Conservation (phyloP, 768 basidiomycete genomes). For the Mycena epipterygia region DNA sequence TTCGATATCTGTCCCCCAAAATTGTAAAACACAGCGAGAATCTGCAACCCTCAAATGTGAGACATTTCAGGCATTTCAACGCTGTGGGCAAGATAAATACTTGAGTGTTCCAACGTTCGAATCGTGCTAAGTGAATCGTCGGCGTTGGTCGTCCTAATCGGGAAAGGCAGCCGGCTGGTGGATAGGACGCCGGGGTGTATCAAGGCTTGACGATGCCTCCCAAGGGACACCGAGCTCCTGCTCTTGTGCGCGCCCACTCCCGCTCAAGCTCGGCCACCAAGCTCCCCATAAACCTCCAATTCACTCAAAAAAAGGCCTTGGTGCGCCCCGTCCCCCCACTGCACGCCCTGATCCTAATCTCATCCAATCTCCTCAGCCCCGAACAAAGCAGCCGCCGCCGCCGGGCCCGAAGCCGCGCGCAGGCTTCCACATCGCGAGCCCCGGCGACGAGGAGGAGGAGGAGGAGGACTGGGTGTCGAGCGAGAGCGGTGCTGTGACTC, state of each 20-base stretch:
- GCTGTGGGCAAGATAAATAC: too few relatives aligned
- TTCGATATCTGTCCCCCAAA: too few relatives aligned
- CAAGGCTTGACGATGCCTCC: constrained; percentile 3
- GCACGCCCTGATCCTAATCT: constrained; percentile 26
- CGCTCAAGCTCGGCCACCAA: constrained; percentile 75
- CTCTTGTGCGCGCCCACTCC: constrained; percentile 71
- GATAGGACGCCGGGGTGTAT: too few relatives aligned
- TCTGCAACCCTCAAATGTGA: too few relatives aligned
- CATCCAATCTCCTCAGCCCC: constrained; percentile 41
- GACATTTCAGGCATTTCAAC: too few relatives aligned
- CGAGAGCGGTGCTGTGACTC: constrained; percentile 82
- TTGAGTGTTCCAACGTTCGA: too few relatives aligned
- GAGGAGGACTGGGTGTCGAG: constrained; percentile 78
- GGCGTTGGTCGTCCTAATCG: too few relatives aligned
- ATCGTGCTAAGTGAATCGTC: too few relatives aligned
- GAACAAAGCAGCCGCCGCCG: constrained; percentile 42
- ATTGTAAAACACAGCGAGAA: too few relatives aligned
- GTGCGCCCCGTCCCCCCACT: constrained; percentile 28
- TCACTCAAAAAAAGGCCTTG: constrained; percentile 73
- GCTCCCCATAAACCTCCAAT: constrained; percentile 70
- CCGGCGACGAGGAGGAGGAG: constrained; percentile 54
- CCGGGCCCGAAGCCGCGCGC: constrained; percentile 53
- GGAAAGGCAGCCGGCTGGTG: too few relatives aligned
- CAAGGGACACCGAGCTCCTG: constrained; percentile 46
- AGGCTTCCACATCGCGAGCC: constrained; percentile 72